These are phyloP conservation scores for Penicillium parvum DNA, from an alignment of 495 filamentous ascomycete species.

Conservation along the genomic window DNA sequence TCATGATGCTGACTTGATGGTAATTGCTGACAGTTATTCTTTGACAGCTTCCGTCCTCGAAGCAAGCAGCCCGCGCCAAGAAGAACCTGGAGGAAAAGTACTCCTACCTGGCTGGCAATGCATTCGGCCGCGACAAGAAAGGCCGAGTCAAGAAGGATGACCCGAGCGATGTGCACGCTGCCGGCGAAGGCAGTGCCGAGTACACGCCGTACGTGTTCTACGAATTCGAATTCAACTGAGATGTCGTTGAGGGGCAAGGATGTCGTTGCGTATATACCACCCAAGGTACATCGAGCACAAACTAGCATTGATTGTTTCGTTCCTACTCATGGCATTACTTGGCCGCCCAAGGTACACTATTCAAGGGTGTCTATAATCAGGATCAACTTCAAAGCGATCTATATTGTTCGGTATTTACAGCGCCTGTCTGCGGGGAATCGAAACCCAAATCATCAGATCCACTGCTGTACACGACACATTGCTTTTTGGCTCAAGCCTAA, in stretches of 20 bases:
- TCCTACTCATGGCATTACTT: too few relatives aligned
- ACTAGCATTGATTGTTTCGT: constrained; percentile 13
- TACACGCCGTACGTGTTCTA: constrained; percentile 98
- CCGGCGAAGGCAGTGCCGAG: constrained; percentile 66
- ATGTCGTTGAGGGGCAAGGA: neutral
- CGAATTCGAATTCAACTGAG: constrained; percentile 72
- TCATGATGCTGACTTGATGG: neutral
- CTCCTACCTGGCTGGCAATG: constrained; percentile 91
- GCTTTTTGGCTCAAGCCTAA: too few relatives aligned
- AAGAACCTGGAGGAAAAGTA: constrained; percentile 76
- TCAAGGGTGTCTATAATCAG: neutral
- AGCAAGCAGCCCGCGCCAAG: constrained; percentile 78
- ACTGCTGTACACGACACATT: constrained; percentile 9
- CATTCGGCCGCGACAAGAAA: constrained; percentile 90
- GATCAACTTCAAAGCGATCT: constrained; percentile 10
- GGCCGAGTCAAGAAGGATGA: constrained; percentile 87
- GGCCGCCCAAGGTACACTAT: too few relatives aligned
- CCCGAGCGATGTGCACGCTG: constrained; percentile 75
- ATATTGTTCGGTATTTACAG: constrained; percentile 16
- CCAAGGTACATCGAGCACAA: constrained; percentile 24
- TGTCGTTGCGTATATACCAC: constrained; percentile 28
- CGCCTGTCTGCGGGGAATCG: constrained; percentile 15
- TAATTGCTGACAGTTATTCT: neutral
- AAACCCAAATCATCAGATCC: constrained; percentile 7
- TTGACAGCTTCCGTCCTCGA: constrained; percentile 66